These are phyloP conservation scores for Aureobasidium zeae DNA, from an alignment of 2,329 filamentous ascomycete genomes.

Conservation along the genomic window DNA sequence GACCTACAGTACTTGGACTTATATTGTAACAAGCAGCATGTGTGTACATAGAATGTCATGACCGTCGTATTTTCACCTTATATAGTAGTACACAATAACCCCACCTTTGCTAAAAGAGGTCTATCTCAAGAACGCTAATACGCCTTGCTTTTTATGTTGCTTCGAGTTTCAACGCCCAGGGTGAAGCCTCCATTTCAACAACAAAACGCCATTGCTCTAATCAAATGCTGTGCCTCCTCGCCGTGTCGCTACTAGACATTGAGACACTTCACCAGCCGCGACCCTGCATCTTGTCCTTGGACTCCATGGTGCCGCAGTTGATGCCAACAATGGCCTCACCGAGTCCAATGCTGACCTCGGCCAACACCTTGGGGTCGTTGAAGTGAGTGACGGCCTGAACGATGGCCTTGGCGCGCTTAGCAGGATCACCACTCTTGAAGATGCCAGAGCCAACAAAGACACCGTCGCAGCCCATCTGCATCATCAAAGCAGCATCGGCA, in stretches of 20 bases:
- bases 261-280: conserved; percentile 61
- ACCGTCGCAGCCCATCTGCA: conserved; percentile 96
- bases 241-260: not conserved
- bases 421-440: conserved; percentile 91
- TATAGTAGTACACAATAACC: not conserved
- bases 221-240: not conserved
- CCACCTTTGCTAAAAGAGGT: not conserved
- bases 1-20: no score
- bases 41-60: conserved; percentile 1
- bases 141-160: conserved; percentile 10
- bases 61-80: not conserved
- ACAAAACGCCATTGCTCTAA: conserved; percentile 10
- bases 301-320: conserved; percentile 68
- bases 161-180: not conserved
- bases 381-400: conserved; percentile 90
- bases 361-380: conserved; percentile 73
- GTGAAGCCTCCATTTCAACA: not conserved
- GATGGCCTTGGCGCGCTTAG: conserved; percentile 85
- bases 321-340: conserved; percentile 99
- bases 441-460: conserved; percentile 96
- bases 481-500: conserved; percentile 94
- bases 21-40: no score
- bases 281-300: conserved; percentile 72
- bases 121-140: conserved; percentile 10
- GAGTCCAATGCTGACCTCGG: conserved; percentile 75